Evolutionary conservation across 352 stramenopile genomes (phyloP).

Genomic region (Globisporangium camurandrum): DNA sequence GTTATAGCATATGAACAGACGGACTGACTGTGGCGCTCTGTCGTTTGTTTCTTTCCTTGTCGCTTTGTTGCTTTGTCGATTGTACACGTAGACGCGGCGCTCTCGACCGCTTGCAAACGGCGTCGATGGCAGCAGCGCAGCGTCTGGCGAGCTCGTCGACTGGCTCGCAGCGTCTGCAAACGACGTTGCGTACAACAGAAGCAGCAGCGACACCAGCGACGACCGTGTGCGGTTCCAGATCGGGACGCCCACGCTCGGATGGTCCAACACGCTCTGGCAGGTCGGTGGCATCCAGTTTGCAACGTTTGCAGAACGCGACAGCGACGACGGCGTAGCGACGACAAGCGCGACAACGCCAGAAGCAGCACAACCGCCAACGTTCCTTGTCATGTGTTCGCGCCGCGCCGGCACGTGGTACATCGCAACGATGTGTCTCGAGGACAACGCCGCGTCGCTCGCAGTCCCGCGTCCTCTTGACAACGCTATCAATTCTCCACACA

Average conservation of each 20-base stretch:
- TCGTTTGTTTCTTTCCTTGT: no score
- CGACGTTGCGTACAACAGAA: constrained; percentile 3
- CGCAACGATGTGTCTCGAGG: constrained; percentile 55
- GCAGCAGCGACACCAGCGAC: constrained; percentile 1
- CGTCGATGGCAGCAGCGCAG: background rate
- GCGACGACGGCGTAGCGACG: background rate
- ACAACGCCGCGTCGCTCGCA: no score
- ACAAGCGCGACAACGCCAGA: no score
- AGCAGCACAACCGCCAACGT: constrained; percentile 21
- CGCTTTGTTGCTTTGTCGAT: no score
- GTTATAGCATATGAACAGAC: no score
- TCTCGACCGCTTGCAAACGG: constrained; percentile 1
- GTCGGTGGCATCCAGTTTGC: constrained; percentile 80
- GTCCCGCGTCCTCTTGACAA: no score
- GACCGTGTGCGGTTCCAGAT: constrained; percentile 59
- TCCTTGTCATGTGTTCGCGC: constrained; percentile 63
- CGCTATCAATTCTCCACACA: no score
- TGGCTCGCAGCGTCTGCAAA: constrained; percentile 32
- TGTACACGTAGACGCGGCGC: constrained; percentile 4
- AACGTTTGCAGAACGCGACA: constrained; percentile 26
- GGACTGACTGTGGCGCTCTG: no score
- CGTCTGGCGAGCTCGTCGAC: constrained; percentile 8
- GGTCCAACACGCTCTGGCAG: constrained; percentile 78
- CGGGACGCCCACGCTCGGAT: constrained; percentile 44
- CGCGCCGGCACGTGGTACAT: constrained; percentile 68